Percentiles rank a stretch among this genome's conserved stretches.
phyloP scores from a whole-genome alignment of 495 filamentous ascomycete genomes.

The Hyphodiscus hymeniophilus region DNA sequence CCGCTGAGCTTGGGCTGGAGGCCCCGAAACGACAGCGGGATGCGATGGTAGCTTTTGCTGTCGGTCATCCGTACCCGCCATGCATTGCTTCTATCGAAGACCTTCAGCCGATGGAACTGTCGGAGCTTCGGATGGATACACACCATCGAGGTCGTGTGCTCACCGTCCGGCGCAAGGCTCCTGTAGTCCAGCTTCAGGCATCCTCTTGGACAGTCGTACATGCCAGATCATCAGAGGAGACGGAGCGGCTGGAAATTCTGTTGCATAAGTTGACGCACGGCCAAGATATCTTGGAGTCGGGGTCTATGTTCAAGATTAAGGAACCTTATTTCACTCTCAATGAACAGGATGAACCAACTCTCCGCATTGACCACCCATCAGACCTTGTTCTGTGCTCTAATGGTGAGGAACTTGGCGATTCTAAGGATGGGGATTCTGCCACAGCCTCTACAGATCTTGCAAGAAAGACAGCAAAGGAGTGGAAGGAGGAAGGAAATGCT shows the following conservation, averaged over 20 bases:
- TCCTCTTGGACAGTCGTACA: conserved; percentile 38
- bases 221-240: conserved; percentile 36
- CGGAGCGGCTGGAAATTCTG: conserved; percentile 27
- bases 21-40: background rate
- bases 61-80: conserved; percentile 29
- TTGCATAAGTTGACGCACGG: conserved; percentile 25
- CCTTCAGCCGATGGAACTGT: conserved; percentile 24
- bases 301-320: conserved; percentile 35
- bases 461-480: conserved; percentile 21
- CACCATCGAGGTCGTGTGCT: conserved; percentile 41
- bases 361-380: conserved; percentile 46
- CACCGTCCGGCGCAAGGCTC: conserved; percentile 31
- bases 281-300: conserved; percentile 23
- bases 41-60: conserved; percentile 19
- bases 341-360: conserved; percentile 28
- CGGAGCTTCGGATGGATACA: conserved; percentile 37
- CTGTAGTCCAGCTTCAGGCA: conserved; percentile 33
- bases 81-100: conserved; percentile 21
- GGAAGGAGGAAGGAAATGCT: conserved; percentile 30
- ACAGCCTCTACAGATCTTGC: background rate
- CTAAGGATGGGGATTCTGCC: conserved; percentile 6
- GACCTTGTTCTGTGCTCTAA: conserved; percentile 31
- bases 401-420: conserved; percentile 5
- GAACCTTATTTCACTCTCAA: conserved; percentile 42
- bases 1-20: background rate